phyloP scores from a whole-genome alignment of 805 yeast genomes.

The Ogataea pignaliae region DNA sequence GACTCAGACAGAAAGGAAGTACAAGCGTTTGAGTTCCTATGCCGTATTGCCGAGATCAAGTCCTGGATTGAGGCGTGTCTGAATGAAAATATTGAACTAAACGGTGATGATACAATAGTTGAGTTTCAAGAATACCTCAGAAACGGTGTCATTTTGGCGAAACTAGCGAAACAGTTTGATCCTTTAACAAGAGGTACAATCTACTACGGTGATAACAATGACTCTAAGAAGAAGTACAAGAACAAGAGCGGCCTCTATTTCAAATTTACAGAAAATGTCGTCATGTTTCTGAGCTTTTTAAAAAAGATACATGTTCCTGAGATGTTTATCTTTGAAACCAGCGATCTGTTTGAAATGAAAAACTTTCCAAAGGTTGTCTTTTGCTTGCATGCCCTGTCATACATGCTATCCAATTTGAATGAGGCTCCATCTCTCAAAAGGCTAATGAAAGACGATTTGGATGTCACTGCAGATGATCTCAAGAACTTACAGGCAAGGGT shows the following conservation, averaged over 20 bases:
- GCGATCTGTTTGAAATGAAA: slow-evolving; percentile 88
- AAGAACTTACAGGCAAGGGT: slow-evolving; percentile 64
- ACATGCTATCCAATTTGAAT: slow-evolving; percentile 56
- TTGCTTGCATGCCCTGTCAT: slow-evolving; percentile 85
- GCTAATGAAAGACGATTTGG: slow-evolving; percentile 51
- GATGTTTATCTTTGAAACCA: slow-evolving; percentile 82
- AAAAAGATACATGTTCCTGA: slow-evolving; percentile 76
- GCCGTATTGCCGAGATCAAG: slow-evolving; percentile 48
- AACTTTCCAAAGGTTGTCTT: slow-evolving; percentile 92
- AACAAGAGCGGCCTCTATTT: slow-evolving; percentile 54
- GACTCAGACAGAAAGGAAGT: slow-evolving; percentile 26
- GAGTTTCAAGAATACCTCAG: slow-evolving; percentile 60
- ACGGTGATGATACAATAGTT: slow-evolving; percentile 35
- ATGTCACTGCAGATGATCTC: slow-evolving; percentile 67
- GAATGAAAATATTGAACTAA: slow-evolving; percentile 20
- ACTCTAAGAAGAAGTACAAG: slow-evolving; percentile 18
- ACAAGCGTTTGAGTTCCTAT: slow-evolving; percentile 42
- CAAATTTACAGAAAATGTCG: slow-evolving; percentile 90
- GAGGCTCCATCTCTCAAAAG: slow-evolving; percentile 58
- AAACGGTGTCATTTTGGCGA: slow-evolving; percentile 84
- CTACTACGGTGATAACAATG: slow-evolving; percentile 41
- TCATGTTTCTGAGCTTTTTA: slow-evolving; percentile 69
- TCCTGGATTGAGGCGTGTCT: slow-evolving; percentile 41
- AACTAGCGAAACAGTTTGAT: slow-evolving; percentile 65
- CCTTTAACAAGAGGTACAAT: slow-evolving; percentile 58